Conservation (phyloP, 371 early-diverging fungal genomes). For the Neoconidiobolus thromboides region DNA sequence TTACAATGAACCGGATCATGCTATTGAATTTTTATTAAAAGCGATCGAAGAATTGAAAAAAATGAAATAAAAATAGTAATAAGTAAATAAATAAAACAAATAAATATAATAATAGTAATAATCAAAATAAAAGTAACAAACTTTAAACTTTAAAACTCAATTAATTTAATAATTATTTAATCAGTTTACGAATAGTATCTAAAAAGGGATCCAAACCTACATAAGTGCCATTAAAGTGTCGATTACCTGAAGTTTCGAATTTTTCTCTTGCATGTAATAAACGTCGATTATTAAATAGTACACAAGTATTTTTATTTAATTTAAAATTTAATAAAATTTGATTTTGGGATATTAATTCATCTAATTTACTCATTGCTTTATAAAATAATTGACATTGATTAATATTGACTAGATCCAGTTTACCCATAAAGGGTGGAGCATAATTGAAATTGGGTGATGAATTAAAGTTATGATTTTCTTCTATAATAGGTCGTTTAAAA, state of each 20-base stretch:
- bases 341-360: conserved; percentile 32
- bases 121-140: too few relatives aligned
- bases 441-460: conserved; percentile 37
- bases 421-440: conserved; percentile 81
- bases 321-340: conserved; percentile 34
- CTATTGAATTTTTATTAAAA: too few relatives aligned
- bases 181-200: too few relatives aligned
- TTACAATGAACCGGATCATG: too few relatives aligned
- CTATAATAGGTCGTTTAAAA: conserved; percentile 53
- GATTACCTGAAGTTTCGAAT: conserved; percentile 15
- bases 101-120: too few relatives aligned
- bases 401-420: conserved; percentile 27
- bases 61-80: too few relatives aligned
- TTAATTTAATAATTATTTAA: too few relatives aligned
- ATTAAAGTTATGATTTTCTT: conserved; percentile 17
- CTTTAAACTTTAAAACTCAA: too few relatives aligned
- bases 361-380: conserved; percentile 43
- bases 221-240: too few relatives aligned
- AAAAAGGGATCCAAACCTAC: too few relatives aligned
- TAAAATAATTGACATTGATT: conserved; percentile 37
- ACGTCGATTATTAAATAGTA: conserved; percentile 64
- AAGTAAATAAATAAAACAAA: too few relatives aligned
- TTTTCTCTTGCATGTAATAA: conserved; percentile 63
- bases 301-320: conserved; percentile 54
- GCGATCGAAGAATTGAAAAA: too few relatives aligned